Base-by-base conservation (phyloP, 2,329 filamentous ascomycete genomes). In the Ophiostoma sp. region DNA sequence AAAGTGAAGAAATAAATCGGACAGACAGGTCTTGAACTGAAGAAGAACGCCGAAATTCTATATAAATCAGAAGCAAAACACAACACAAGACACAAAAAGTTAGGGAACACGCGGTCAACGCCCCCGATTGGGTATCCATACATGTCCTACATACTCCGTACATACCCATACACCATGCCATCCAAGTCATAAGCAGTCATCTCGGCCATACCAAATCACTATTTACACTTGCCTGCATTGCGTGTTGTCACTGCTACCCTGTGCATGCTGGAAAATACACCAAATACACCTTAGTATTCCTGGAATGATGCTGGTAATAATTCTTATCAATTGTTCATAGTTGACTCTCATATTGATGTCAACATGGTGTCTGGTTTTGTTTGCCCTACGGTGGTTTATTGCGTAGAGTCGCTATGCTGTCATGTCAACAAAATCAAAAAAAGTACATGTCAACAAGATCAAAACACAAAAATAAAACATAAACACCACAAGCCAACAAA, bases 51-150 rank as follows among this genome's bases (percentile, higher is more conserved):
- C 14, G n/a, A 16, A 16, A 18, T 52, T 14, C 47, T 16, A 55
- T 8, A 55, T 5, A n/a, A 66, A 45, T 64, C 42, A 2, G 14
- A 5, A 44, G 1, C 44, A 44, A 40, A 41, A 18, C 2, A 12
- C 45, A 47, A 14, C 16, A 5, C 45, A 47, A 3, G 14, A 27
- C 12, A 5, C 16, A 42, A 63, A 63, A 40, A 16, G 55, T 5
- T 38, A 36, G 36, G n/a, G 11, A 40, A 60, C 55, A 60, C 27
- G 49, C 65, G 52, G 60, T 27, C 65, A 27, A 36, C 62, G 1
- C 49, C 16, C 27, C 66, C 63, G 68, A 69, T 69, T 67, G 66
- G 66, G 68, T 66, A 69, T 49, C 66, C 66, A 69, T 65, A 66
- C 65, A 67, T 60, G 38, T 36, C 11, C 27, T 27, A 27, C 27